Evolutionary conservation across 805 yeast species (phyloP).

Genomic region (Saturnispora kantuleensis): DNA sequence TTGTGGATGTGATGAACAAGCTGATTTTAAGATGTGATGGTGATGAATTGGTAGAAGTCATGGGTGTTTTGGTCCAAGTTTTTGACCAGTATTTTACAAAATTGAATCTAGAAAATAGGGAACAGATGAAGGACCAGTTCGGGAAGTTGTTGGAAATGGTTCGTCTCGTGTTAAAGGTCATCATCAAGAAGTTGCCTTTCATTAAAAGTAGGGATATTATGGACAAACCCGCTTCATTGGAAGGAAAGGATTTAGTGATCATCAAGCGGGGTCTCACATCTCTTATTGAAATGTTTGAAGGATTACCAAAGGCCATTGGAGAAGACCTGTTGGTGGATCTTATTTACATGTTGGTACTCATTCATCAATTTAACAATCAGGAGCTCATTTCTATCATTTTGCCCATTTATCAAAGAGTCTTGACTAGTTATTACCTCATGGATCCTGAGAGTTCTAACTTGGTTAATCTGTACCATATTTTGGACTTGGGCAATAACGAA

Average conservation of each 20-base stretch:
- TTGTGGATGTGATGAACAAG: conserved; percentile 67
- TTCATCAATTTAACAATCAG: conserved; percentile 36
- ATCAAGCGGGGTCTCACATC: conserved; percentile 41
- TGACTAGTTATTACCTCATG: conserved; percentile 23
- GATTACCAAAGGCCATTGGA: conserved; percentile 59
- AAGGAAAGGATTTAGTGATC: conserved; percentile 29
- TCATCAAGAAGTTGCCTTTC: conserved; percentile 52
- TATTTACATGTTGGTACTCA: conserved; percentile 49
- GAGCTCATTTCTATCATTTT: conserved; percentile 42
- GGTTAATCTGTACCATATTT: conserved; percentile 25
- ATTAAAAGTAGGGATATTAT: conserved; percentile 36
- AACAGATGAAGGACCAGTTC: conserved; percentile 43
- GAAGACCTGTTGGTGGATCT: conserved; percentile 65
- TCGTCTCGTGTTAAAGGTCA: conserved; percentile 55
- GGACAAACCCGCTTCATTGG: conserved; percentile 15
- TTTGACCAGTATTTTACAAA: conserved; percentile 41
- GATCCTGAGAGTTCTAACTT: conserved; percentile 18
- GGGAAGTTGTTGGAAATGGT: conserved; percentile 78
- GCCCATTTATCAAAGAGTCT: conserved; percentile 39
- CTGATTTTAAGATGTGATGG: conserved; percentile 47
- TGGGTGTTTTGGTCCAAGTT: conserved; percentile 34
- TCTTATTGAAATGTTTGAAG: conserved; percentile 51
- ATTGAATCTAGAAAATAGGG: conserved; percentile 21
- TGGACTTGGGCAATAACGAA: conserved; percentile 10
- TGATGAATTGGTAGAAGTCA: conserved; percentile 28